Evolutionary conservation across 495 filamentous ascomycete genomes (phyloP), one percentile per base, ranked within the genome.

Genomic region (Polyplosphaeria fusca): DNA sequence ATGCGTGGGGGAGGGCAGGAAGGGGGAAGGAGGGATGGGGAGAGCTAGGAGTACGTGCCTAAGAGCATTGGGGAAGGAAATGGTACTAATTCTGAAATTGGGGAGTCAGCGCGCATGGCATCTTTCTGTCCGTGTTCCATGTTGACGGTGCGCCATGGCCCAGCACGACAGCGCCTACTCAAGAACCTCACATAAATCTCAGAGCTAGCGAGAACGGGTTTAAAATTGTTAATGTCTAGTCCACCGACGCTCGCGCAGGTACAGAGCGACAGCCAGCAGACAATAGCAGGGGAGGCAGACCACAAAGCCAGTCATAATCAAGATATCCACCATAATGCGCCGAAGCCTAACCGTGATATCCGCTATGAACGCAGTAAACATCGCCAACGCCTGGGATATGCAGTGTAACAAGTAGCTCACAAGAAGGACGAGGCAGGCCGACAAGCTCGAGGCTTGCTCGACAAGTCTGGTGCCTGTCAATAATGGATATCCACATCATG

Each of bases 321-420:
- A 39, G 28, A 50, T 27, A 38, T 38, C 47, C 28, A 50, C 47
- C 47, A 50, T 23, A 50, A 25, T n/a, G 30, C 47, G 11, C 23
- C 7, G 5, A 18, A 22, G 11, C 3, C 32, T 12, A 50, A 4
- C 5, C 27, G 25, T 38, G 30, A 35, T 7, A 35, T 14, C 30
- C 30, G 7, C 14, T 35, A 7, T 7, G 30, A 35, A 14, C 7
- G 14, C 7, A 35, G 30, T 14, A 7, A 35, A 35, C 14, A 35
- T 35, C 14, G 30, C 7, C 30, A 35, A 35, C 30, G 30, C 30
- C 30, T 7, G 7, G 14, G 7, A 35, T 14, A 35, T 35, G 30
- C 30, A 7, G 30, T 7, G 30, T 7, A 14, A 35, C 7, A 35
- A 35, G 14, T 7, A 7, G 30, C 14, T 7, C 14, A 35, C 30